phyloP scores from a whole-genome alignment of 495 filamentous ascomycete species.

The Neurospora pannonica region DNA sequence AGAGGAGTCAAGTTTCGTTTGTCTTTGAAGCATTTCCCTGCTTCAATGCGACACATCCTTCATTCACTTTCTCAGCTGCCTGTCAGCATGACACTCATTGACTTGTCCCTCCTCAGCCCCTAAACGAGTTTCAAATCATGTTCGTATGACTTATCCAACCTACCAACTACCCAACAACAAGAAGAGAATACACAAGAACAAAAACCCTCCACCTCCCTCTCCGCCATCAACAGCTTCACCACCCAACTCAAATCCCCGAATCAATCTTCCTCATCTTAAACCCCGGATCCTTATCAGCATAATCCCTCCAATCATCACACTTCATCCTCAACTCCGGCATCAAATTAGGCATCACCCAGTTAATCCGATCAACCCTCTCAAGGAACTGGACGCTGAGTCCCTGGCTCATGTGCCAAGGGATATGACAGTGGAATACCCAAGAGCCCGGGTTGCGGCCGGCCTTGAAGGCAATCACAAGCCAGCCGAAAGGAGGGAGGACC shows the following conservation, averaged over 20 bases:
- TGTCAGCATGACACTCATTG: no score
- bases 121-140: not conserved
- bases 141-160: not conserved
- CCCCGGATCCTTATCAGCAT: not conserved
- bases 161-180: not conserved
- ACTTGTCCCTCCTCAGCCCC: no score
- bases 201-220: not conserved
- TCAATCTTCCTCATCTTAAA: not conserved
- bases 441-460: conserved; percentile 28
- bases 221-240: not conserved
- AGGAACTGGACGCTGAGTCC: conserved; percentile 38
- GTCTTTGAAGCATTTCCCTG: no score
- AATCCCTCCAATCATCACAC: not conserved
- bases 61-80: no score
- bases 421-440: conserved; percentile 36
- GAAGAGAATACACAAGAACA: not conserved
- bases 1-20: no score
- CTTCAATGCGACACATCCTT: no score
- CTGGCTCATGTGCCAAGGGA: conserved; percentile 39
- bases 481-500: conserved; percentile 24
- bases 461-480: conserved; percentile 30
- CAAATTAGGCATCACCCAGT: not conserved
- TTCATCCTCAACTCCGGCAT: not conserved
- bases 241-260: not conserved
- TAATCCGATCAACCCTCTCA: conserved; percentile 10